phyloP scores from a whole-genome alignment of 2,329 filamentous ascomycete species.

The Penicillium sp. region DNA sequence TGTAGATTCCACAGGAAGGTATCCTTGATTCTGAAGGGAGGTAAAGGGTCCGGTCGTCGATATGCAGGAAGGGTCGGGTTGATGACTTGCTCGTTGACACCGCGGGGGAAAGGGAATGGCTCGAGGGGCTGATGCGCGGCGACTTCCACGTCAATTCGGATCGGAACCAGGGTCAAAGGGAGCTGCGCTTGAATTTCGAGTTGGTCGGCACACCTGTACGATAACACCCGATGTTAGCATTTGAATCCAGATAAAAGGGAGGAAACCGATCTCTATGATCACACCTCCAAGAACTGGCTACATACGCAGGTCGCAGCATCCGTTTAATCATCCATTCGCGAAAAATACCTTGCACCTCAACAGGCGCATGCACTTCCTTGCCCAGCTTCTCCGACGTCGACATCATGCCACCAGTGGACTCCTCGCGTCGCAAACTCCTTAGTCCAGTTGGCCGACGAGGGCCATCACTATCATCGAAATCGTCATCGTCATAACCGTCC shows the following conservation, averaged over 20 bases:
- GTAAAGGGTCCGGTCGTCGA: conserved; percentile 74
- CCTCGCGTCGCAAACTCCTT: conserved; percentile 78
- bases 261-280: conserved; percentile 23
- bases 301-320: conserved; percentile 49
- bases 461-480: conserved; percentile 67
- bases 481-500: conserved; percentile 80
- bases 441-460: conserved; percentile 74
- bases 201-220: conserved; percentile 57
- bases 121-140: conserved; percentile 62
- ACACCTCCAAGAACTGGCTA: conserved; percentile 13
- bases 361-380: conserved; percentile 76
- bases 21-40: conserved; percentile 86
- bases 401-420: conserved; percentile 63
- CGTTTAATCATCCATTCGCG: conserved; percentile 91
- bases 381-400: conserved; percentile 75
- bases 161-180: conserved; percentile 88
- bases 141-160: conserved; percentile 93
- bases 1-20: conserved; percentile 98
- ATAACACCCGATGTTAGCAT: conserved; percentile 12
- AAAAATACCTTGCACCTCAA: conserved; percentile 87
- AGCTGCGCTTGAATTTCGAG: conserved; percentile 69
- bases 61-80: conserved; percentile 76
- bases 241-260: conserved; percentile 6
- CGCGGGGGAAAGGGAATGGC: conserved; percentile 50
- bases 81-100: conserved; percentile 44